Evolutionary conservation across 2,329 filamentous ascomycete species (phyloP), one percentile per base, ranked within the genome.

Genomic region (Biscogniauxia marginata): DNA sequence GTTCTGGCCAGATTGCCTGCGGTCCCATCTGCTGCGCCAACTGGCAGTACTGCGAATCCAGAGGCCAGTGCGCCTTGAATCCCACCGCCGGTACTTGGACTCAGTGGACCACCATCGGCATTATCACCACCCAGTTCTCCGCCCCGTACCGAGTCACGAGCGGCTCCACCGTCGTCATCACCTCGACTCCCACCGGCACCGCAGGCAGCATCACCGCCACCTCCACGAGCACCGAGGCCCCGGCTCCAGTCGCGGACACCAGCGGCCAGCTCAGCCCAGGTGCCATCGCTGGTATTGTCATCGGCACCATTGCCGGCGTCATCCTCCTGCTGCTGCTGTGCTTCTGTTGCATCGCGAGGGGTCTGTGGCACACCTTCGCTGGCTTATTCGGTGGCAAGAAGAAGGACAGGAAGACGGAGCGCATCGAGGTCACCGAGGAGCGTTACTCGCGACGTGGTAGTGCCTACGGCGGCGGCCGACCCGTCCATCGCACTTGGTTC

Each of bases 251-350:
- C 47, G 75, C 73, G 65, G 76, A 67, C 39, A 73, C 74, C 23
- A 74, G 74, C 54, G 71, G 74, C 46, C 63, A 67, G 23, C 79
- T 93, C 53, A 89, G 86, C 65, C 82, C 79, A 46, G 89, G 89
- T 52, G 89, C 88, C 57, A 93, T 93, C 65, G 89, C 90, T 16
- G 89, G 89, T 58, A 93, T 93, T 66, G 89, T 93, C 62, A 86
- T 93, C 54, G 89, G 89, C 60, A 82, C 84, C 9, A 78, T 93
- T 49, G 81, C 82, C 13, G 89, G 87, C 59, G 78, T 91, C 34
- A 73, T 81, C 44, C 77, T 93, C 2, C 81, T 93, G 20, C 75
- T 87, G 4, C 79, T 90, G 7, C 74, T 92, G 67, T 91, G 88
- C 78, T 86, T 90, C 75, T 92, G 85, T 80, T 90, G 88, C 77